These are phyloP conservation scores for Hypoxylon sp. DNA, from an alignment of 2,329 filamentous ascomycete species.

Conservation along the genomic window DNA sequence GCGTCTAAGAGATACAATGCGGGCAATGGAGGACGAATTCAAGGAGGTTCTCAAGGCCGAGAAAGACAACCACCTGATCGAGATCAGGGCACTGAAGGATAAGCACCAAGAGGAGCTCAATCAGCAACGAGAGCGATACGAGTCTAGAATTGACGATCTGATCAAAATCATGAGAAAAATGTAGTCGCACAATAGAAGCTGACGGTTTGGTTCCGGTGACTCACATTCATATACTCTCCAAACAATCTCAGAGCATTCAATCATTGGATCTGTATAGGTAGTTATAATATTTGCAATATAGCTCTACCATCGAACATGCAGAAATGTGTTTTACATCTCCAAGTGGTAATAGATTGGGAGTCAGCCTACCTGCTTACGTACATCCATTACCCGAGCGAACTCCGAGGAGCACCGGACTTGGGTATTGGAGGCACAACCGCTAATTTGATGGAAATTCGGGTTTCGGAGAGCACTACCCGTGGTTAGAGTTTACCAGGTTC, in stretches of 20 bases:
- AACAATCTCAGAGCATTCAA: background rate
- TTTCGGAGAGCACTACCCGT: constrained; percentile 24
- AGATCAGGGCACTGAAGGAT: constrained; percentile 17
- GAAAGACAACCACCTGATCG: constrained; percentile 23
- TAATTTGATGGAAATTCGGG: constrained; percentile 21
- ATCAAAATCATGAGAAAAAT: constrained; percentile 33
- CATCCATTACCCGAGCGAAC: constrained; percentile 24
- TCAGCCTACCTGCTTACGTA: background rate
- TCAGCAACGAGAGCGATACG: constrained; percentile 30
- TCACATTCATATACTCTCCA: background rate
- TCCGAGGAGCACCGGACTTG: constrained; percentile 32
- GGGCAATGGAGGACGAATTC: constrained; percentile 37
- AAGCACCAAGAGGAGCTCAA: constrained; percentile 29
- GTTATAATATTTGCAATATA: background rate
- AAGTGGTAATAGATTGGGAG: background rate
- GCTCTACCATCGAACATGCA: background rate
- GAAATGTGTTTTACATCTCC: constrained; percentile 4
- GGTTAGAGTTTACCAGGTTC: background rate
- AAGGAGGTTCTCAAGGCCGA: constrained; percentile 30
- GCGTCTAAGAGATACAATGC: constrained; percentile 15
- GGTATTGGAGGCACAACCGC: constrained; percentile 1
- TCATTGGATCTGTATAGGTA: background rate
- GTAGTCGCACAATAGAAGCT: background rate
- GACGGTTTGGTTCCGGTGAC: background rate
- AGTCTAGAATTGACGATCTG: constrained; percentile 32